phyloP scores from a whole-genome alignment of 352 stramenopile species.

The Halophytophthora batemanensis region DNA sequence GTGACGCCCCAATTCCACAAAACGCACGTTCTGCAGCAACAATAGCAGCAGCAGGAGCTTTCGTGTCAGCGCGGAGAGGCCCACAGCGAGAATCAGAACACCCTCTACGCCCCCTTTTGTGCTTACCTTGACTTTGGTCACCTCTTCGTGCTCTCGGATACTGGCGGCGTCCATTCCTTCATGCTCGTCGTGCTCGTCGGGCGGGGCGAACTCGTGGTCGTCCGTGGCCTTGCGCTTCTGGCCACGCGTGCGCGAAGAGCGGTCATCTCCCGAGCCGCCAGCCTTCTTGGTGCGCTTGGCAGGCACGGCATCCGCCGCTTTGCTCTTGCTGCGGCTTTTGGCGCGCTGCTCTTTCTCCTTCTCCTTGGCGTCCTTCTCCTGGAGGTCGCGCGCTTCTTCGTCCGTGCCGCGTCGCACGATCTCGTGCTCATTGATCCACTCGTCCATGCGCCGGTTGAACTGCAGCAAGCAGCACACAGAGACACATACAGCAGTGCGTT shows the following conservation, averaged over 20 bases:
- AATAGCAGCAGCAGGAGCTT: no score
- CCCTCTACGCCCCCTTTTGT: neutral
- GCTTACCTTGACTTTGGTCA: slow-evolving; percentile 93
- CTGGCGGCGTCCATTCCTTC: slow-evolving; percentile 97
- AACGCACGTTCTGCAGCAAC: slow-evolving; percentile 91
- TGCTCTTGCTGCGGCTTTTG: slow-evolving; percentile 39
- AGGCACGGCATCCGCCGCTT: slow-evolving; percentile 2
- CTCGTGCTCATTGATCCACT: slow-evolving; percentile 85
- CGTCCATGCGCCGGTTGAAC: slow-evolving; percentile 88
- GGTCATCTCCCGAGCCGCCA: slow-evolving; percentile 14
- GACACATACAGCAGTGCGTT: neutral
- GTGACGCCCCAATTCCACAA: slow-evolving; percentile 92
- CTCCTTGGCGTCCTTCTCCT: slow-evolving; percentile 76
- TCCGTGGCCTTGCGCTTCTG: slow-evolving; percentile 77
- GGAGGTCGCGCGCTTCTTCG: slow-evolving; percentile 63
- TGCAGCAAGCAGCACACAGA: slow-evolving; percentile 9
- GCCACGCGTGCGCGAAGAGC: slow-evolving; percentile 46
- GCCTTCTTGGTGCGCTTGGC: slow-evolving; percentile 10
- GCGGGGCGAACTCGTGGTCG: slow-evolving; percentile 76
- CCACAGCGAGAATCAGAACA: slow-evolving; percentile 7
- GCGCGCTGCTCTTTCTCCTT: slow-evolving; percentile 64
- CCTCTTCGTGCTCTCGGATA: slow-evolving; percentile 97
- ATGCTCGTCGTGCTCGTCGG: slow-evolving; percentile 95
- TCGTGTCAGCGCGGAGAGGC: no score
- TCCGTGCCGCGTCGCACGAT: slow-evolving; percentile 73